Evolutionary conservation across 2,329 filamentous ascomycete genomes (phyloP), one percentile per base, ranked within the genome.

Genomic region (Daldinia sp.): DNA sequence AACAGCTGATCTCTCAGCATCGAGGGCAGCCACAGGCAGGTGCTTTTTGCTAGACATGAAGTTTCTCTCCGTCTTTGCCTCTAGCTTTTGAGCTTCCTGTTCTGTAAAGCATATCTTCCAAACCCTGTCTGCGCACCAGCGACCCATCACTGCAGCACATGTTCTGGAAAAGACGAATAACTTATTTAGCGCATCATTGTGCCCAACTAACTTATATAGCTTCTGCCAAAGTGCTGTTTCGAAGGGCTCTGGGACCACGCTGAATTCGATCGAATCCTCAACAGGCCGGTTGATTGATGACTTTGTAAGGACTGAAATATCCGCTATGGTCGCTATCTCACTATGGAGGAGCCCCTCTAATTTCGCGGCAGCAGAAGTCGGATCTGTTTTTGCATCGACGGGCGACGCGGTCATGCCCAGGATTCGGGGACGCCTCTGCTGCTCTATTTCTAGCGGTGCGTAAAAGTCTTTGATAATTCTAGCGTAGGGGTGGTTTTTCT

Each of bases 331-430:
- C 4, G 90, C 90, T 72, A 99, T 97, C 70, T 89, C 88, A 74
- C 90, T 91, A 72, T 95, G 86, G 1, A 99, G 81, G 34, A 96
- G 81, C 1, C 78, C 82, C 74, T 98, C 94, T 0, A 99, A 84
- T 54, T 91, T 87, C 62, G 80, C 79, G 0, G 92, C 91, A 34
- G 91, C 92, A 62, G 86, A 81, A 13, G 82, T 81, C 25, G 96
- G 84, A 67, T 97, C 88, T 0, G 85, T 85, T 71, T 92, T 90
- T 0, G 92, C 88, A 77, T 98, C 94, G 2, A 97, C 90, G 0
- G 95, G 95, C 0, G 95, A 98, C 6, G 95, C 95, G 1, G 95
- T 99, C 94, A 98, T 97, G 23, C 94, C 94, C 68, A 99, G 91
- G 17, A 99, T 88, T 34, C 89, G 90, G 3, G 95, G 95, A 3